phyloP scores from a whole-genome alignment of 345 rosid genomes.

The Pistacia atlantica region DNA sequence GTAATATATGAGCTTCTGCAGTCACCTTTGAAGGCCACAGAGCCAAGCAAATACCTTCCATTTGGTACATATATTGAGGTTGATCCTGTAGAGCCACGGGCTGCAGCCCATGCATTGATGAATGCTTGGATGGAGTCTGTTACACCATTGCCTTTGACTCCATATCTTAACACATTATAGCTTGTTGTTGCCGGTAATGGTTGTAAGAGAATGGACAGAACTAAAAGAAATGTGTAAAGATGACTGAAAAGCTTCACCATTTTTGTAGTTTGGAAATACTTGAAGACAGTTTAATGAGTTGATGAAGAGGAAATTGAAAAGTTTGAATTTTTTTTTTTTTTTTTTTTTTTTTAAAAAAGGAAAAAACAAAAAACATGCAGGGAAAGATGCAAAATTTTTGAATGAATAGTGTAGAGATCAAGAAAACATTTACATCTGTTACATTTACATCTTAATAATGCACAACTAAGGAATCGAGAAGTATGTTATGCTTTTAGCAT shows the following conservation, averaged over 20 bases:
- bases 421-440: no score
- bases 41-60: slow-evolving; percentile 47
- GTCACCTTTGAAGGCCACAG: slow-evolving; percentile 42
- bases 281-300: no score
- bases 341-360: no score
- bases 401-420: no score
- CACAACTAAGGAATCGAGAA: no score
- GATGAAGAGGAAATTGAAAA: no score
- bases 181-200: slow-evolving; percentile 29
- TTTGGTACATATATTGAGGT: slow-evolving; percentile 37
- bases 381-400: no score
- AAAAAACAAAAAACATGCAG: no score
- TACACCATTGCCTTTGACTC: slow-evolving; percentile 45
- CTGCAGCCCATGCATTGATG: slow-evolving; percentile 46
- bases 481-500: no score
- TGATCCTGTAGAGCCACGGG: slow-evolving; percentile 35
- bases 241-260: neutral
- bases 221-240: neutral
- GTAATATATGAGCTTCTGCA: slow-evolving; percentile 46
- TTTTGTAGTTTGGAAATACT: neutral
- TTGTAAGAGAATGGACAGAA: slow-evolving; percentile 2
- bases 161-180: slow-evolving; percentile 42
- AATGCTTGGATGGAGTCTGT: slow-evolving; percentile 49
- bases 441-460: no score
- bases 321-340: no score